Base-by-base conservation (phyloP, 2,329 filamentous ascomycete genomes). In the Phialophora verrucosa region DNA sequence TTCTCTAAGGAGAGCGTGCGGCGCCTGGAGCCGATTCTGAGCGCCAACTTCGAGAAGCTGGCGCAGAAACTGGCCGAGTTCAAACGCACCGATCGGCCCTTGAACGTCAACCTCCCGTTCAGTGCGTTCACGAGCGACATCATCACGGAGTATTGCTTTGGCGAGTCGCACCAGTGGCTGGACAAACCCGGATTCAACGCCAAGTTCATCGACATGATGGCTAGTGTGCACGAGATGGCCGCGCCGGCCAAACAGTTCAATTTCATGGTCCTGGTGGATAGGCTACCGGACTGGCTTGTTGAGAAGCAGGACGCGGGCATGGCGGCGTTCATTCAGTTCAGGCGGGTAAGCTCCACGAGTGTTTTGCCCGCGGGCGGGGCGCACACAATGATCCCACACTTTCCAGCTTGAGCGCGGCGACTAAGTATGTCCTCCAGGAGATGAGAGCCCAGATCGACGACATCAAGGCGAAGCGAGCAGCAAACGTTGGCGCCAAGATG, bases 91-190 rank as follows among this genome's bases (percentile, higher is more conserved):
- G 55, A 35, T 5, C 42, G 61, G 51, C 55, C 66, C 12, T 53
- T 71, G 12, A 51, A 64, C 27, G 32, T 66, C 10, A 44, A 61
- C 20, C 50, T 69, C 23, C 73, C 77, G 0, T 80, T 79, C 53
- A 78, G 76, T 32, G 79, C 79, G 27, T 75, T 79, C 57, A 69
- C 68, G 14, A 67, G 51, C 14, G 71, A 72, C 49, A 66, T 71
- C 17, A 71, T 72, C 50, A 69, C 59, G 12, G 54, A 66, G 23
- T 72, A 71, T 53, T 58, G 62, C 27, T 72, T 71, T 35, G 55
- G 54, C n/a, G 42, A 31, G 27, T 57, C 56, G 10, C 32, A 49
- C 23, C 20, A 17, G 6, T 64, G 35, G 23, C 62, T 59, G 20
- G 62, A 64, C 55, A 57, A 64, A 20, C 64, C 64, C 32, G 44